A percentile compares a stretch with the other conserved stretches of the same genome.
These are phyloP conservation scores for Thecaphora thlaspeos DNA, from an alignment of 1,284 basidiomycete species.

Conservation along the genomic window DNA sequence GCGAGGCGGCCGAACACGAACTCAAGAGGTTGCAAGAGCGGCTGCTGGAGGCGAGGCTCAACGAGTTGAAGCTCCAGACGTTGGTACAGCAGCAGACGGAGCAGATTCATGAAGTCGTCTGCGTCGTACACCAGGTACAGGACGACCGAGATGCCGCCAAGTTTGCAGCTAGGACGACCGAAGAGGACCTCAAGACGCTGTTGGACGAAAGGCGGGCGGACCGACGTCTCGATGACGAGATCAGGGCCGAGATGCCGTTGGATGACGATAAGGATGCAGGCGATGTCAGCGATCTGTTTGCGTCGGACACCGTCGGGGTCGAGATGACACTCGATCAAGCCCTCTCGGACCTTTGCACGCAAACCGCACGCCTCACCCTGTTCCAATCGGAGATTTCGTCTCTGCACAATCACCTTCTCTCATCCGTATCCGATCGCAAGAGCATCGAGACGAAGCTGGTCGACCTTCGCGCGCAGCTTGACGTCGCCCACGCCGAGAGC, in stretches of 20 bases:
- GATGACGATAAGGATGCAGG: not conserved
- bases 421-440: not conserved
- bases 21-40: no score
- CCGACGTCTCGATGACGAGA: not conserved
- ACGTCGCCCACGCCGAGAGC: not conserved
- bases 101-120: conserved; percentile 27
- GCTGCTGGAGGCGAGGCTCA: not conserved
- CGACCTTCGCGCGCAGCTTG: conserved; percentile 7
- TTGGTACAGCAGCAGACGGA: conserved; percentile 14
- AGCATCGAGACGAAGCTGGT: not conserved
- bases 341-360: not conserved
- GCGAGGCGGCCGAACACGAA: not conserved
- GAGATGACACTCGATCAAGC: not conserved
- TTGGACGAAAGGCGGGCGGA: not conserved
- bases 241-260: not conserved
- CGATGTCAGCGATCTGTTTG: not conserved
- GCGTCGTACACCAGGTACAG: conserved; percentile 30
- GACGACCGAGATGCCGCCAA: conserved; percentile 28
- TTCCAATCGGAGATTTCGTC: conserved; percentile 9
- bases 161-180: conserved; percentile 5
- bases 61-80: conserved; percentile 3
- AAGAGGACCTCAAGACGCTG: not conserved
- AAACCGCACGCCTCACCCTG: not conserved
- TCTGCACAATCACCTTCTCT: not conserved
- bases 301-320: not conserved